phyloP scores from a whole-genome alignment of 306 rosid species.

The Lagenaria siceraria region DNA sequence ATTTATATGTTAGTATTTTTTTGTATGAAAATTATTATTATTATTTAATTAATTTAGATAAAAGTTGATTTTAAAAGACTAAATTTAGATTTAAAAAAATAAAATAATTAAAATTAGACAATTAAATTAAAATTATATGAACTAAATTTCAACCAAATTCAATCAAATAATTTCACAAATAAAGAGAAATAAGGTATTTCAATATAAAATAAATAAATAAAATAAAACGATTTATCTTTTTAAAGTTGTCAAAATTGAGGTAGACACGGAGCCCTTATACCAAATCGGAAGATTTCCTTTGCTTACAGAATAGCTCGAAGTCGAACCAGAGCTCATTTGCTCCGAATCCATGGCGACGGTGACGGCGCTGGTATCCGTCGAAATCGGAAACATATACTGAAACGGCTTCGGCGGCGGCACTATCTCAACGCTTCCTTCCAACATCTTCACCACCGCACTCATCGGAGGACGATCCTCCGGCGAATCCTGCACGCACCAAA shows the following conservation, averaged over 20 bases:
- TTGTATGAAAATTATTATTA: no score
- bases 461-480: slow-evolving; percentile 35
- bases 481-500: slow-evolving; percentile 33
- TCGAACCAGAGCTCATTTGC: neutral
- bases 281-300: neutral
- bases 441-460: slow-evolving; percentile 36
- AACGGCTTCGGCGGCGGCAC: slow-evolving; percentile 27
- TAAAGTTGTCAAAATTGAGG: neutral
- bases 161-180: no score
- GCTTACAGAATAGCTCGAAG: neutral
- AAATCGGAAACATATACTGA: neutral
- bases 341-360: neutral
- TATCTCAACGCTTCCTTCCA: slow-evolving; percentile 40
- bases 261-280: neutral
- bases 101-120: no score
- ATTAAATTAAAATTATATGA: no score
- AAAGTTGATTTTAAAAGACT: no score
- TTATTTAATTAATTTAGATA: no score
- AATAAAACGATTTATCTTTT: no score
- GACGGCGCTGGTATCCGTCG: neutral
- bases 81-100: no score
- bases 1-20: no score
- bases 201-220: no score
- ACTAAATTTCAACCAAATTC: no score
- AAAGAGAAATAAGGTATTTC: no score